Evolutionary conservation across 371 early-diverging fungal species (phyloP), one percentile per base, ranked within the genome.

Genomic region (Blakeslea trispora): DNA sequence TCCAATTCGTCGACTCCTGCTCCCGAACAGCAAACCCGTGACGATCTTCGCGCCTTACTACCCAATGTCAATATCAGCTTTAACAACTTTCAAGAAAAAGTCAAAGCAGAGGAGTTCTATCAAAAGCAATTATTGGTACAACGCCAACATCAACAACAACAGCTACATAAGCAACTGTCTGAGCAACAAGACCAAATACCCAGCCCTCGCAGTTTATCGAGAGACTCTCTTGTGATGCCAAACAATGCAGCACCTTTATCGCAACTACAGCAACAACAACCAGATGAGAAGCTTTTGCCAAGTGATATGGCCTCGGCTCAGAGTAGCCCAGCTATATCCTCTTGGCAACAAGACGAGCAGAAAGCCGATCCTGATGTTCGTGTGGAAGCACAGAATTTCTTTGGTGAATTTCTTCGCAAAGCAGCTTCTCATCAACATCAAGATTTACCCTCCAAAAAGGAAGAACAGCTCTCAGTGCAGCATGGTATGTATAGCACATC

Each of bases 41-140:
- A 89, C 40, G 82, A 83, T 32, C 75, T 89, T 45, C 72, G 87
- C 35, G 82, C 86, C 3, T 51, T 89, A 43, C 75, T 89, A 56
- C 87, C 89, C 23, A 86, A 89, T 72, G 86, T 83, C 28, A 86
- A 86, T 64, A 82, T 85, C 45, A 85, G 84, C 43, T 86, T 88
- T 64, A 81, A 81, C 41, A 72, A 50, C 22, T 15, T 59, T 3
- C 56, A 57, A 18, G 53, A 60, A 32, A 60, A 53, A 40, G 53
- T 46, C 21, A 21, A 45, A 17, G 51, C 48, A 1, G 66, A 60
- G 15, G 55, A 59, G 18, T 49, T 57, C 5, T 53, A 54, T 40
- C 64, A 63, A 5, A 53, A 57, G 23, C 63, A 63, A 14, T 19
- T 51, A 3, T 32, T 61, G n/a, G 50, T 55, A 40, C 55, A 43